Evolutionary conservation across 257 asterid species (phyloP), one percentile per base, ranked within the genome.

Genomic region (Gardenia jasminoides): DNA sequence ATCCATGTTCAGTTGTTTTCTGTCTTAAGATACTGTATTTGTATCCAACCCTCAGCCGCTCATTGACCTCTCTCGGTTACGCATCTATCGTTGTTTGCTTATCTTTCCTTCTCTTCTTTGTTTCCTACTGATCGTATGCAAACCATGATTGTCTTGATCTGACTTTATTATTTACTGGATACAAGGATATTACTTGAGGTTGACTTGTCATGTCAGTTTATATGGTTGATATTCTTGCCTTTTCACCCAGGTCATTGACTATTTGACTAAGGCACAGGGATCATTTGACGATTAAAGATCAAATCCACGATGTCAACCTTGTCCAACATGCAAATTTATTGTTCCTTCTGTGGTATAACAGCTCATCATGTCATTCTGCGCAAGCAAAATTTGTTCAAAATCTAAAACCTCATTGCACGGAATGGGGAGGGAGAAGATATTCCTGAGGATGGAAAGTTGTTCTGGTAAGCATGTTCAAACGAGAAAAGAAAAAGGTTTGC

Each of bases 1-100:
- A 78, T 76, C 80, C 80, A 85, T 69, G 80, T 61, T 56, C 80
- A 65, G 78, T 79, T 66, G 84, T 78, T 87, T 83, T 87, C 85
- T 86, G 89, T 85, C 88, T 74, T 72, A 39, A 39, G 70, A 76
- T 54, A 43, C 62, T 56, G 24, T 30, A 31, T 16, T 5, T 31
- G 2, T 66, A 66, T 15, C 28, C 59, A 58, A 62, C 56, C 67
- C 68, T 67, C 22, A 46, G 47, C 67, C 82, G 28, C 47, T 36
- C 74, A 43, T 69, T n/a, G n/a, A n/a, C n/a, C n/a, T n/a, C 82
- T 44, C 48, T 36, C 74, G n/a, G 43, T 62, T 28, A 8, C 30
- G 20, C 41, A 11, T 17, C 28, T 12, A 74, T 65, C 79, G 44
- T 84, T 41, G 76, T 70, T 70, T 72, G 56, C 15, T 46, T 22